Evolutionary conservation across 2,329 filamentous ascomycete species (phyloP), one percentile per base, ranked within the genome.

Genomic region (Alternaria viburni): DNA sequence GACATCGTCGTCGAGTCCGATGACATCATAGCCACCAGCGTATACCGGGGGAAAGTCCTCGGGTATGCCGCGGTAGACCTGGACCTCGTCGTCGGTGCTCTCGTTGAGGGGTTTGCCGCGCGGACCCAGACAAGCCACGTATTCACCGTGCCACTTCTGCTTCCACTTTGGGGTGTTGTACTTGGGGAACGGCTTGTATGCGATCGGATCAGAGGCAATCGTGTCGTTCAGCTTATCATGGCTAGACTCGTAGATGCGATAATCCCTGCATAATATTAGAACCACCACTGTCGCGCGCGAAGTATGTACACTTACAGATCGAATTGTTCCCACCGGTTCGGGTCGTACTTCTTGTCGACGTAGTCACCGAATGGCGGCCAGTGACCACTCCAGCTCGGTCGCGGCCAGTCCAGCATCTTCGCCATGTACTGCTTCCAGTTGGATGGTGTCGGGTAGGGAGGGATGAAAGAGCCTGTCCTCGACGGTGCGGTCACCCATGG

Each of bases 131-230:
- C 92, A 94, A 2, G 89, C 79, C 6, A 88, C 84, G 71, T 90
- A 88, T 57, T 85, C 77, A 15, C 89, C 90, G 51, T 85, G 83
- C 67, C 86, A 86, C 28, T 81, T 77, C 51, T 81, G 79, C 70
- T 83, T 86, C 89, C 90, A 93, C 13, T 82, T 78, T 4, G 82
- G 80, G 54, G 84, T 86, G 72, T 91, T 90, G 80, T 93, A 92
- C 15, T 87, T 81, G 1, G 91, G 91, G 67, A 93, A 93, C 0
- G 91, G 91, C 61, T 89, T 85, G 78, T 92, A 93, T 19, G 86
- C 82, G 58, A 87, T 82, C 1, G 88, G 86, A 54, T 77, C 65
- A n/a, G 73, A 66, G 11, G 72, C 71, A 10, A 66, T 63, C 4
- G 65, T 66, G 6, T 57, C 62, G 32, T 74, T 70, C 5, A 79